Evolutionary conservation across 2,329 filamentous ascomycete species (phyloP), one percentile per base, ranked within the genome.

Genomic region (Magnaporthiopsis rhizophila): DNA sequence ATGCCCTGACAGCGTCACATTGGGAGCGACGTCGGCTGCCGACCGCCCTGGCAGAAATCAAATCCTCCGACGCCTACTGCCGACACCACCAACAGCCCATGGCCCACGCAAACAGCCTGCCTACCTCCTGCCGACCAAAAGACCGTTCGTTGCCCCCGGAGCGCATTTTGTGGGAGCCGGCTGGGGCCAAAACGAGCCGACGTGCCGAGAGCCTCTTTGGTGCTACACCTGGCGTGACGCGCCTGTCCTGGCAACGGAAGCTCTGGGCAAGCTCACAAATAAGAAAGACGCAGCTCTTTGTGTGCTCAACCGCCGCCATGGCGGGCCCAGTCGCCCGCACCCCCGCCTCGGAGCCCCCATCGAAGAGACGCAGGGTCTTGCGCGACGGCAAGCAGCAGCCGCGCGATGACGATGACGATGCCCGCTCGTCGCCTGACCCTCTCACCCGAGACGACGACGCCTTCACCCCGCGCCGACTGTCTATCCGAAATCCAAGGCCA

Each of bases 341-440:
- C 50, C 28, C 50, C 50, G 30, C 61, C 28, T 21, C 61, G 3
- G 61, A 63, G 53, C 61, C 61, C 50, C 61, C 61, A 45, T 58
- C 61, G 26, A 63, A 63, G 34, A 53, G 61, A 1, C 61, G 61
- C 28, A 58, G 56, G 24, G 61, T 63, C 2, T 15, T 18, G 30
- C 45, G 61, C 24, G 61, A 62, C 24, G 53, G 24, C 45, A 61
- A 15, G 15, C 45, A 26, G 18, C 38, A 62, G 24, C 38, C 50
- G n/a, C 26, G 5, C 28, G 28, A 45, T 3, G 61, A 34, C 26
- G 28, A 30, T 5, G 45, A 53, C 45, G 45, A 53, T 13, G 18
- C 18, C 18, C 45, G 18, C 45, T 53, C 45, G 21, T 53, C 45
- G 45, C 45, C 45, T 21, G 45, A 53, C 26, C 58, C 58, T 12